Evolutionary conservation across 73 alveolate genomes (phyloP).

Genomic region (Paramecium octaurelia): DNA sequence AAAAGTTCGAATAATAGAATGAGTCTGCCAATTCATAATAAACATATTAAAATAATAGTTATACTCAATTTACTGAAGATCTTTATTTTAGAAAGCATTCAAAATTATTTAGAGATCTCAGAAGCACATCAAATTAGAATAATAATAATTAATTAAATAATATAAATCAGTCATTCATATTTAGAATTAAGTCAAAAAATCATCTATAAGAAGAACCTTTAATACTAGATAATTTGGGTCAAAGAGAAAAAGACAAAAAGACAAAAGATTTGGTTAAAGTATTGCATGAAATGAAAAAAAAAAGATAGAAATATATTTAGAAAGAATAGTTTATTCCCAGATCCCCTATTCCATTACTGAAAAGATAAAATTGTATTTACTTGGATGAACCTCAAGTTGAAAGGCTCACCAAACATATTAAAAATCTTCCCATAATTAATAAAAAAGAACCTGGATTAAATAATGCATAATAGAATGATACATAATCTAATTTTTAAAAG

Average conservation of each 20-base stretch:
- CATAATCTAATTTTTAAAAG: background rate
- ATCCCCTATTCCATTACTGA: background rate
- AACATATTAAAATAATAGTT: background rate
- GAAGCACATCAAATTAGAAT: background rate
- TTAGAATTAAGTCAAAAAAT: background rate
- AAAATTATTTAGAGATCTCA: background rate
- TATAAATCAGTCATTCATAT: background rate
- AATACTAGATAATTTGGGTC: background rate
- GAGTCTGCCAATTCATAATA: background rate
- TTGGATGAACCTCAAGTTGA: background rate
- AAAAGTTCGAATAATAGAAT: background rate
- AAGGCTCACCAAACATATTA: background rate
- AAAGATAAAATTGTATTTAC: background rate
- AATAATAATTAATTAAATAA: background rate
- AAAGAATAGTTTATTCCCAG: background rate
- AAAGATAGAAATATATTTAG: background rate
- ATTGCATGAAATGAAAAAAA: background rate
- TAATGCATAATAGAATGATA: background rate
- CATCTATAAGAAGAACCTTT: background rate
- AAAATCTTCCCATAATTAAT: background rate
- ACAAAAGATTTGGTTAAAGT: background rate
- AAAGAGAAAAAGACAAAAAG: background rate
- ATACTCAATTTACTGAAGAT: background rate
- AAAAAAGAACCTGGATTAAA: background rate
- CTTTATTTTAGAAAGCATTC: background rate